These are phyloP conservation scores for Trichoderma sp. DNA, from an alignment of 2,329 filamentous ascomycete genomes.

Conservation along the genomic window DNA sequence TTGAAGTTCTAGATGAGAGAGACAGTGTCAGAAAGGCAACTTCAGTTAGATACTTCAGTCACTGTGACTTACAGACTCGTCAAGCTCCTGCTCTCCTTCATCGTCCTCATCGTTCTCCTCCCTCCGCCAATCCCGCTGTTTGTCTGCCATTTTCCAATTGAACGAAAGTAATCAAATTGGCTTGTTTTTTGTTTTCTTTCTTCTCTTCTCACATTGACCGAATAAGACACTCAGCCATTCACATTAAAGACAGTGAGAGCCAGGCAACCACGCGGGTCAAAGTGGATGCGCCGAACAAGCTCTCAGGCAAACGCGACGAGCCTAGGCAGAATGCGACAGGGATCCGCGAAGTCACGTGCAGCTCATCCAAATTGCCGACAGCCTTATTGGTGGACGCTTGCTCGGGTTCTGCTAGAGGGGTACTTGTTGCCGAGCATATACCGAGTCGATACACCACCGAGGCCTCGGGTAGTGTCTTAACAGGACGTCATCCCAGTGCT, in stretches of 20 bases:
- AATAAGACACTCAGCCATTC: not conserved
- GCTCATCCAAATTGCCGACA: constrained; percentile 26
- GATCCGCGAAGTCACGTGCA: constrained; percentile 37
- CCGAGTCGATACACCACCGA: not conserved
- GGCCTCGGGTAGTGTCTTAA: not conserved
- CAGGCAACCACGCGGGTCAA: constrained; percentile 8
- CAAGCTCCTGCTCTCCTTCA: constrained; percentile 60
- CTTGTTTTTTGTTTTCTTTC: not conserved
- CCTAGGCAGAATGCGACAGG: constrained; percentile 27
- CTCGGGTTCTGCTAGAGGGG: not conserved
- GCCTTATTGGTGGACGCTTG: constrained; percentile 30
- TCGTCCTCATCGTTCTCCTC: constrained; percentile 65
- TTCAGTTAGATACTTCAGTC: not conserved
- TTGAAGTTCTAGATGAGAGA: constrained; percentile 71
- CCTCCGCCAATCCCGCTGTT: constrained; percentile 46
- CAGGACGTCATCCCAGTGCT: not conserved
- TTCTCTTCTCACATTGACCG: not conserved
- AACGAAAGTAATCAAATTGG: not conserved
- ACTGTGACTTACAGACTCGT: constrained; percentile 58
- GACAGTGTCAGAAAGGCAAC: not conserved
- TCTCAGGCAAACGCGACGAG: constrained; percentile 37
- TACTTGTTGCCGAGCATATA: constrained; percentile 20
- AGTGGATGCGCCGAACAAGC: constrained; percentile 24
- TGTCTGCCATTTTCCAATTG: constrained; percentile 34
- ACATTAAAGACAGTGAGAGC: not conserved